Conservation (phyloP, 176 grass and related monocot species). For the Oryza officinalis region DNA sequence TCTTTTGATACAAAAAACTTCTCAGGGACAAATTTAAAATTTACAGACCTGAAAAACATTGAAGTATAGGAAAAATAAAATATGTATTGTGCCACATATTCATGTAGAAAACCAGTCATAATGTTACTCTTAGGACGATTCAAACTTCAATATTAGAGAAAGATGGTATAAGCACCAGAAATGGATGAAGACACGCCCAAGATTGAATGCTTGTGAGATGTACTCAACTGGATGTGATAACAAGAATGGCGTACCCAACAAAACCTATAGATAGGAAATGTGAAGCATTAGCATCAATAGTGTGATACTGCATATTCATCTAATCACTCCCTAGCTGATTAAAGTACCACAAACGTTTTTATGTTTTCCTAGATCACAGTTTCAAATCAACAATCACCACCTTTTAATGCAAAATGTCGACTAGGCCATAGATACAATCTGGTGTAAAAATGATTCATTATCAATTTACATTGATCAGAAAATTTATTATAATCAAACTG, state of each 20-base stretch:
- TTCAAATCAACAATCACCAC: not conserved
- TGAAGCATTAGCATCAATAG: conserved; percentile 23
- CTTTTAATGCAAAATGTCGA: not conserved
- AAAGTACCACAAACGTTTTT: not conserved
- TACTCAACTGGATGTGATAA: conserved; percentile 73
- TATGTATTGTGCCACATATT: not conserved
- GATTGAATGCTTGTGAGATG: conserved; percentile 91
- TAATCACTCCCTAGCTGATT: conserved; percentile 15
- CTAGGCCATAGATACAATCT: not conserved
- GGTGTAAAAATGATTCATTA: not conserved
- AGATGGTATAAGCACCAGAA: conserved; percentile 69
- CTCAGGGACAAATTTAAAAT: conserved; percentile 95
- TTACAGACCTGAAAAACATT: conserved; percentile 77
- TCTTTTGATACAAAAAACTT: conserved; percentile 90
- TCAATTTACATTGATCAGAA: not conserved
- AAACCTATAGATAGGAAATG: conserved; percentile 53
- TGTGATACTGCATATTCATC: conserved; percentile 1
- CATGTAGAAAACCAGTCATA: not conserved
- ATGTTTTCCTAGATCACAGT: not conserved
- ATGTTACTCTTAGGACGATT: conserved; percentile 24
- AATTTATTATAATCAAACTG: not conserved
- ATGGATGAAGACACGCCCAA: conserved; percentile 95
- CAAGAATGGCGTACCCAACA: conserved; percentile 90
- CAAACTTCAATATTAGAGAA: conserved; percentile 9
- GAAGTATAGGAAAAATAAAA: conserved; percentile 10